These are phyloP conservation scores for Pseudognaphalium luteoalbum DNA, from an alignment of 129 eudicot genomes.

Conservation along the genomic window DNA sequence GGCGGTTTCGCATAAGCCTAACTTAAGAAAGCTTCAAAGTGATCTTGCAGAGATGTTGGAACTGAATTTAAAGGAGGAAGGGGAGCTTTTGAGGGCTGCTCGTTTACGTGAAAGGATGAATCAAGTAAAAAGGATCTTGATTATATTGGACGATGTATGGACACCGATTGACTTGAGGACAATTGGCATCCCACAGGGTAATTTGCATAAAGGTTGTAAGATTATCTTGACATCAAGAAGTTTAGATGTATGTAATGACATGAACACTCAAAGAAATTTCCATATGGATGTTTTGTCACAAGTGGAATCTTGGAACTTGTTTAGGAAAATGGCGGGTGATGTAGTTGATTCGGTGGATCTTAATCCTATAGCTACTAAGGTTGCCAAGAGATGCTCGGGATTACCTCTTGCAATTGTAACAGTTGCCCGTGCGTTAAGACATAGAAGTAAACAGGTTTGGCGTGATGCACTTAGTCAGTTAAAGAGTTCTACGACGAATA, in stretches of 20 bases:
- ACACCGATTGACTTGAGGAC: constrained; percentile 35
- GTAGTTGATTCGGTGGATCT: constrained; percentile 30
- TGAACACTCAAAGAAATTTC: constrained; percentile 38
- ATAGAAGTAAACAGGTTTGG: constrained; percentile 43
- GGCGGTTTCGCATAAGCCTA: constrained; percentile 40
- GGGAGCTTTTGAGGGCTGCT: constrained; percentile 35
- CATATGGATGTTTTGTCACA: constrained; percentile 35
- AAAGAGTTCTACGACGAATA: constrained; percentile 29
- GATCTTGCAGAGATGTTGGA: constrained; percentile 46
- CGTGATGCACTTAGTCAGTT: constrained; percentile 39
- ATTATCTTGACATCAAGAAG: constrained; percentile 48
- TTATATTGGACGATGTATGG: constrained; percentile 49
- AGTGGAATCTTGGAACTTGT: constrained; percentile 45
- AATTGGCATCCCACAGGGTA: constrained; percentile 45
- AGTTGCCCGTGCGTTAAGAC: constrained; percentile 44
- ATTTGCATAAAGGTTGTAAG: constrained; percentile 42
- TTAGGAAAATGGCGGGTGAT: constrained; percentile 37
- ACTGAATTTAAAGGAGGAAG: constrained; percentile 39
- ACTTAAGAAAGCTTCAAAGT: constrained; percentile 43
- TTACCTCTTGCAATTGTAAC: constrained; percentile 50
- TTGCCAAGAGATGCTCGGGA: constrained; percentile 42
- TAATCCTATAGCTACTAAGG: constrained; percentile 32
- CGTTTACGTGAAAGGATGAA: constrained; percentile 43
- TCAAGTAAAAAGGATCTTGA: constrained; percentile 37
- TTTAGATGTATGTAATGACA: constrained; percentile 41